phyloP scores from a whole-genome alignment of 2,329 filamentous ascomycete genomes.

The Elsinoe perseae region DNA sequence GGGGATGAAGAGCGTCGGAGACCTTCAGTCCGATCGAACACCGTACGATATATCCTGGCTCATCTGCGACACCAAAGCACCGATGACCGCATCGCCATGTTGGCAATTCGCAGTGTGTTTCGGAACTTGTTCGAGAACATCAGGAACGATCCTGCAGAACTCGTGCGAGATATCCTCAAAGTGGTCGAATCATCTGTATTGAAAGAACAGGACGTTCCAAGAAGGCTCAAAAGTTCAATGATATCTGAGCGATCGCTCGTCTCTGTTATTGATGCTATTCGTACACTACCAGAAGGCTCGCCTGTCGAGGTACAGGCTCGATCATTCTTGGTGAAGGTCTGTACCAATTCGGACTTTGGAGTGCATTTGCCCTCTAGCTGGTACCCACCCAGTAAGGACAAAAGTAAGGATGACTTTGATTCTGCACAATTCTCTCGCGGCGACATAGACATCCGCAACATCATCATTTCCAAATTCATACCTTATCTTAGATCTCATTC shows the following conservation, averaged over 20 bases:
- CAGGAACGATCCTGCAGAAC: constrained; percentile 65
- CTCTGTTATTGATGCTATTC: constrained; percentile 42
- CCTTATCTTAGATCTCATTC: constrained; percentile 76
- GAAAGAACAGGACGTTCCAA: constrained; percentile 63
- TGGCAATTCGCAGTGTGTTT: constrained; percentile 65
- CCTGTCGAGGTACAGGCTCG: constrained; percentile 54
- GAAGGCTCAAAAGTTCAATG: constrained; percentile 65
- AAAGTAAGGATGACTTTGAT: constrained; percentile 21
- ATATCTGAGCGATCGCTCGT: constrained; percentile 68
- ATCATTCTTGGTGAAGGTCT: constrained; percentile 65
- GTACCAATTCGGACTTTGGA: constrained; percentile 65
- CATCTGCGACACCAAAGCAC: constrained; percentile 70
- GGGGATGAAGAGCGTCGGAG: constrained; percentile 56
- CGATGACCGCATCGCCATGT: constrained; percentile 70
- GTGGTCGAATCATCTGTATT: constrained; percentile 64
- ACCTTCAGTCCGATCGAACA: constrained; percentile 75
- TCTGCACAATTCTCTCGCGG: constrained; percentile 28
- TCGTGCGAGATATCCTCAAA: constrained; percentile 67
- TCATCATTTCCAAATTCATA: constrained; percentile 68
- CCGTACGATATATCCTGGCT: constrained; percentile 70
- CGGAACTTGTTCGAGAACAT: constrained; percentile 67
- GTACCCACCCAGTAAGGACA: constrained; percentile 64
- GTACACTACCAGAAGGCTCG: neutral
- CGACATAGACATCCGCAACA: constrained; percentile 57
- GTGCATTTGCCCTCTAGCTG: constrained; percentile 72